phyloP scores from a whole-genome alignment of 1,284 basidiomycete genomes.

The Testicularia cyperi region DNA sequence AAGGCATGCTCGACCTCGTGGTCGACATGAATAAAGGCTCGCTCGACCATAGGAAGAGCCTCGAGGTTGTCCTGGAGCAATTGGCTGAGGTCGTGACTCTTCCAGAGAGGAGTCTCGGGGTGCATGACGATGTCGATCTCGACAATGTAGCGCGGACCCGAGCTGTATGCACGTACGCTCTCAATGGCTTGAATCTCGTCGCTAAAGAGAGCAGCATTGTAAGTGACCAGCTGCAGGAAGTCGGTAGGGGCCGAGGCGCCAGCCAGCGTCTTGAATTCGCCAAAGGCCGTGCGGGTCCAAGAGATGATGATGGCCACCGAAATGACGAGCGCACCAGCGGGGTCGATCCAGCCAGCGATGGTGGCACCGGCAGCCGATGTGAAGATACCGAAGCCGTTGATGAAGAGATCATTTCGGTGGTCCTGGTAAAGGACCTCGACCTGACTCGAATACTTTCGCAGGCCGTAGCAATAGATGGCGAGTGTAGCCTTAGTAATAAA shows the following conservation, averaged over 20 bases:
- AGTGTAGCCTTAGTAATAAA: constrained; percentile 81
- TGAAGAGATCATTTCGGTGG: constrained; percentile 71
- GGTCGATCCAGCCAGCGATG: constrained; percentile 81
- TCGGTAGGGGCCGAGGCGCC: constrained; percentile 88
- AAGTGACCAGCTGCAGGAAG: constrained; percentile 84
- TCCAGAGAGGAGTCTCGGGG: constrained; percentile 82
- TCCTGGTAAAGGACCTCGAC: constrained; percentile 93
- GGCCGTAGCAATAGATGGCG: constrained; percentile 81
- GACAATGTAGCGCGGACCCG: constrained; percentile 77
- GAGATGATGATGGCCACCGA: constrained; percentile 76
- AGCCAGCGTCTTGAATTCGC: constrained; percentile 81
- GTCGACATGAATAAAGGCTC: constrained; percentile 51
- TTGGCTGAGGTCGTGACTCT: constrained; percentile 89
- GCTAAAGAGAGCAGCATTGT: constrained; percentile 71
- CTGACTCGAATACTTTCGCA: constrained; percentile 80
- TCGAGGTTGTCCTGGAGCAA: constrained; percentile 92
- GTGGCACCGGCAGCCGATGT: constrained; percentile 89
- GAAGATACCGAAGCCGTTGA: constrained; percentile 70
- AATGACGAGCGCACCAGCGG: constrained; percentile 73
- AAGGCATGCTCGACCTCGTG: constrained; percentile 48
- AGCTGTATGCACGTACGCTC: constrained; percentile 64
- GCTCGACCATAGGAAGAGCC: constrained; percentile 80
- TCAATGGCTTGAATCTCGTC: constrained; percentile 83
- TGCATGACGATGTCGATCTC: constrained; percentile 94
- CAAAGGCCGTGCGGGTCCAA: constrained; percentile 65